Evolutionary conservation across 495 filamentous ascomycete genomes (phyloP).

Genomic region (Penicillium pancosmium): DNA sequence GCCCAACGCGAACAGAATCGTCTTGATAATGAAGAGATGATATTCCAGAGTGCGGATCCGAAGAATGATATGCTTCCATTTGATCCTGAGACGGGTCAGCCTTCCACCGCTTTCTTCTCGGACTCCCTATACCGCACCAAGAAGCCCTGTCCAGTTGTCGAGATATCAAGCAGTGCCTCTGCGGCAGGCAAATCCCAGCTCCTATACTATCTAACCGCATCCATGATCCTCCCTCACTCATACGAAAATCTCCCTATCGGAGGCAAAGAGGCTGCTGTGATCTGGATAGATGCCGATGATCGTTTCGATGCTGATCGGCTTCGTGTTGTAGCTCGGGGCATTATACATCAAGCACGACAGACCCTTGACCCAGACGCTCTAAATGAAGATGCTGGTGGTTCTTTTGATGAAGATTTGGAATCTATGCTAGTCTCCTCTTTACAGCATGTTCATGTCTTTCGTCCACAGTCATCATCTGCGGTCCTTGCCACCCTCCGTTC

Average conservation of each 20-base stretch:
- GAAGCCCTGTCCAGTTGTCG: slow-evolving; percentile 51
- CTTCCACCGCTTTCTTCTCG: slow-evolving; percentile 16
- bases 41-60: slow-evolving; percentile 5
- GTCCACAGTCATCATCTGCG: slow-evolving; percentile 53
- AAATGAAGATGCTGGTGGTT: not conserved
- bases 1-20: slow-evolving; percentile 3
- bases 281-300: slow-evolving; percentile 70
- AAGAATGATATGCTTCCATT: slow-evolving; percentile 1
- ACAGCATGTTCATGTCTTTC: slow-evolving; percentile 57
- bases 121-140: slow-evolving; percentile 18
- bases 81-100: slow-evolving; percentile 1
- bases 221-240: slow-evolving; percentile 57
- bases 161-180: slow-evolving; percentile 57
- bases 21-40: slow-evolving; percentile 25
- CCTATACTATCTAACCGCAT: slow-evolving; percentile 66
- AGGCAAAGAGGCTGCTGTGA: slow-evolving; percentile 61
- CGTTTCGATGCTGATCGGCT: slow-evolving; percentile 67
- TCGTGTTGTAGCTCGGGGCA: slow-evolving; percentile 35
- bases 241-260: slow-evolving; percentile 31
- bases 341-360: slow-evolving; percentile 23
- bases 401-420: slow-evolving; percentile 23
- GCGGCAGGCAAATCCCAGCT: slow-evolving; percentile 67
- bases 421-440: slow-evolving; percentile 38
- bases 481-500: slow-evolving; percentile 53
- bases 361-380: not conserved